Conservation (phyloP, 257 asterid genomes). For the Parsonsia alboflavescens region DNA sequence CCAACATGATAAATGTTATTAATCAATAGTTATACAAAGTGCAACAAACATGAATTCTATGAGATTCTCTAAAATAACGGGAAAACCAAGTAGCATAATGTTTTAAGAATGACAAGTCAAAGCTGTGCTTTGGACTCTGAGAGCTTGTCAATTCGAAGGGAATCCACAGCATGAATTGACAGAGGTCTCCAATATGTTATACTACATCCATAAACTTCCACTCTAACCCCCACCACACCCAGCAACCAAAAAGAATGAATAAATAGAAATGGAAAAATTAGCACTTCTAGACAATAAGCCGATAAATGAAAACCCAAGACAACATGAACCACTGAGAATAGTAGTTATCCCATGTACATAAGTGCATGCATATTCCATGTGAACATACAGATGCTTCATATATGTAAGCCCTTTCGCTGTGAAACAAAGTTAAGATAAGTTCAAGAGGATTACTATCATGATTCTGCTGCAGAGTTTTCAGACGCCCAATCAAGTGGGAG, state of each 20-base stretch:
- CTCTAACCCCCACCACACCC: not conserved
- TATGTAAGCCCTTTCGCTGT: not conserved
- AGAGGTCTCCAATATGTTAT: not conserved
- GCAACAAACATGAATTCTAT: not conserved
- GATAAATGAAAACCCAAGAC: not conserved
- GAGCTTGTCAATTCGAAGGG: not conserved
- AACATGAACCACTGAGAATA: not conserved
- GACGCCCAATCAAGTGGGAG: slow-evolving; percentile 66
- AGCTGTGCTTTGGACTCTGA: not conserved
- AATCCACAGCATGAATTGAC: not conserved
- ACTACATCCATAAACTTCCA: not conserved
- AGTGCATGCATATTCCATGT: too few species aligned
- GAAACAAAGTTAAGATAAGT: slow-evolving; percentile 13
- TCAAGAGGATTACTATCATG: slow-evolving; percentile 57
- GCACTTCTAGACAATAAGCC: not conserved
- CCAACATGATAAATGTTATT: not conserved
- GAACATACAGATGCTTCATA: not conserved
- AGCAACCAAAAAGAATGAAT: not conserved
- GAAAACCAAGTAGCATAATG: not conserved
- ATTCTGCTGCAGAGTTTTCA: slow-evolving; percentile 63
- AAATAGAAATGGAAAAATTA: too few species aligned
- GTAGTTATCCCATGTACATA: not conserved
- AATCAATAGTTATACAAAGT: not conserved
- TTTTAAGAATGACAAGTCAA: not conserved
- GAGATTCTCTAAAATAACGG: not conserved